phyloP scores from a whole-genome alignment of 495 filamentous ascomycete genomes.

The Aspergillus mulundensis region DNA sequence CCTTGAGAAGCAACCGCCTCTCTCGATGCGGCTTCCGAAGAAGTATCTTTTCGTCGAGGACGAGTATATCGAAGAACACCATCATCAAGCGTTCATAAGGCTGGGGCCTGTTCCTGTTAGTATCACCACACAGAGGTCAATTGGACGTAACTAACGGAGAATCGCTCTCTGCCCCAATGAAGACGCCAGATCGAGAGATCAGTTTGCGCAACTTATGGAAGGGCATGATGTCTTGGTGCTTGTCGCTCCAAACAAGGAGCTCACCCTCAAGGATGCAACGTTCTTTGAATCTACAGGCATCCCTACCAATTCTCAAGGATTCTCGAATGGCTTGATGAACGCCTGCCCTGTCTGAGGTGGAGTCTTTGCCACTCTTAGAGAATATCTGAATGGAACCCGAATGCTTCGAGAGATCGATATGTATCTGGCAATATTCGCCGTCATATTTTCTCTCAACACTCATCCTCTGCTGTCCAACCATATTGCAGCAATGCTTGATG shows the following conservation, averaged over 20 bases:
- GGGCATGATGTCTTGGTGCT: conserved; percentile 53
- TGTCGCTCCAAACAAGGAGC: conserved; percentile 70
- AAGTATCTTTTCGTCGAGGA: conserved; percentile 65
- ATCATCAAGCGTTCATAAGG: conserved; percentile 78
- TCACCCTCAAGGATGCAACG: conserved; percentile 81
- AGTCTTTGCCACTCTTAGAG: conserved; percentile 88
- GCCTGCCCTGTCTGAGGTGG: conserved; percentile 61
- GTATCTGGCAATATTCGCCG: conserved; percentile 85
- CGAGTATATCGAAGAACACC: conserved; percentile 72
- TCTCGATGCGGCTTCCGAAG: conserved; percentile 56
- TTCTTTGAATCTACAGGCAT: conserved; percentile 52
- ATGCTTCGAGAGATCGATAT: conserved; percentile 62
- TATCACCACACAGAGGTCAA: not conserved
- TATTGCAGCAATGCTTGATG: conserved; percentile 68
- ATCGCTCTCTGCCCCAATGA: conserved; percentile 63
- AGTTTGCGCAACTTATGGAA: conserved; percentile 83
- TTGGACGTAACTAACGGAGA: conserved; percentile 52
- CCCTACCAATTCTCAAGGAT: conserved; percentile 53
- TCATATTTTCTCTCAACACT: conserved; percentile 81
- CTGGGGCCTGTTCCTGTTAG: conserved; percentile 46
- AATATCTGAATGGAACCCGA: conserved; percentile 68
- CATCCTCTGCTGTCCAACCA: conserved; percentile 56
- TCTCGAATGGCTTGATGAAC: conserved; percentile 52
- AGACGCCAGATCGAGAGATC: conserved; percentile 66
- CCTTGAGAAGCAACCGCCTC: conserved; percentile 55